Evolutionary conservation across 495 filamentous ascomycete species (phyloP), one percentile per base, ranked within the genome.

Genomic region (Penicillium chermesinum): DNA sequence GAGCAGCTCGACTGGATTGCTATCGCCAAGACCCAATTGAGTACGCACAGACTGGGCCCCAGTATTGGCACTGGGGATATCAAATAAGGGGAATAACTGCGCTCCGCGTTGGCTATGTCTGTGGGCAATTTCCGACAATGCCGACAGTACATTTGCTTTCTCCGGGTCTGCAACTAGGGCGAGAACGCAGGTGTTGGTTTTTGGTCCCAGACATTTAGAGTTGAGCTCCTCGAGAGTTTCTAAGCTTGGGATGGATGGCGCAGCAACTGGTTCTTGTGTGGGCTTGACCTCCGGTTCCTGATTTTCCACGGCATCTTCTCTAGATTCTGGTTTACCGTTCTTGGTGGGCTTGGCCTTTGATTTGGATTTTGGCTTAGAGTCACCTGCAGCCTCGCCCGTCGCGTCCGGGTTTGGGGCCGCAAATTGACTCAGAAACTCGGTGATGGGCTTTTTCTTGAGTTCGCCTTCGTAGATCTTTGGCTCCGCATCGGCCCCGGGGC

Each of bases 121-220:
- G 60, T 85, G 78, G n/a, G 78, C 72, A 41, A 96, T 76, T 48
- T 89, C 79, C 8, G 88, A 79, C 3, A 96, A 66, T 42, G 75
- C 81, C n/a, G 68, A 59, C 8, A 95, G 69, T 0, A 80, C 88
- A 47, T 68, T 59, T 17, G 63, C 77, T 18, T 74, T 71, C 20
- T 71, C 66, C 20, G 70, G 48, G 3, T 73, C 64, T 2, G 88
- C 82, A 7, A 90, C 75, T 25, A 97, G 76, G 3, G 84, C 88
- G 7, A 99, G 78, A 12, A 99, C 78, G 62, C 94, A 97, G 12
- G 88, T 95, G 44, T 80, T 77, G 2, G 90, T 84, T 61, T 88
- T 90, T 13, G 77, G 66, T 10, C 75, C 80, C 25, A 97, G 71
- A 62, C 93, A 99, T 46, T 79, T 74, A 37, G 81, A 72, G 35